These are phyloP conservation scores for Zygotorulaspora danielsina DNA, from an alignment of 805 yeast species.

Conservation along the genomic window DNA sequence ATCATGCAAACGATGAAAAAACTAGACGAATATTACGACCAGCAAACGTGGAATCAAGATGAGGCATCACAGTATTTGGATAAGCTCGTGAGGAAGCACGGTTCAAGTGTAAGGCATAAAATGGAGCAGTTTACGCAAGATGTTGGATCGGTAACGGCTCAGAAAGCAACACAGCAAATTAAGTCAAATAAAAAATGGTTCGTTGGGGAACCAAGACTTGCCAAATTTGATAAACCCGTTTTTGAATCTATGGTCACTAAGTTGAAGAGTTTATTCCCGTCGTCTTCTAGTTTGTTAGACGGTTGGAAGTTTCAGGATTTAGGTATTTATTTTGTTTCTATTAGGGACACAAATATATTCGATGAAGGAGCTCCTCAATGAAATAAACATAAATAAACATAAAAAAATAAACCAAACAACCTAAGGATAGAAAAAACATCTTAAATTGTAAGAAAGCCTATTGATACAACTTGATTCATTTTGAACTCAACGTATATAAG, in stretches of 20 bases:
- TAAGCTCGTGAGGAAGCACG: conserved; percentile 9
- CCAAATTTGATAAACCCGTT: conserved; percentile 7
- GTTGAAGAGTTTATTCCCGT: conserved; percentile 6
- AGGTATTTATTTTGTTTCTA: conserved; percentile 10
- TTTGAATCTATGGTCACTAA: conserved; percentile 5
- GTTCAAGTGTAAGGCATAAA: conserved; percentile 7
- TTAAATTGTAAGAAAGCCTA: neutral
- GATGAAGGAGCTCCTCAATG: conserved; percentile 7
- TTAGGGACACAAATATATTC: conserved; percentile 12
- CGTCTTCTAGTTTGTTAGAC: conserved; percentile 3
- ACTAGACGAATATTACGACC: neutral
- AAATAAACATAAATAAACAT: conserved; percentile 2
- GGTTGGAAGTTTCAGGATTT: conserved; percentile 6
- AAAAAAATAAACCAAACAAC: no score
- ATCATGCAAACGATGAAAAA: neutral
- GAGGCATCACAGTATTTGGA: conserved; percentile 6
- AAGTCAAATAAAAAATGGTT: conserved; percentile 6
- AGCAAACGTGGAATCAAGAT: conserved; percentile 5
- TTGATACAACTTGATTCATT: no score
- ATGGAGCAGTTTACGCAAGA: conserved; percentile 1
- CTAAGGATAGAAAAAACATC: neutral
- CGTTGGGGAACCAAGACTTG: conserved; percentile 10
- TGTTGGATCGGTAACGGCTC: neutral
- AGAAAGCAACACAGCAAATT: neutral
- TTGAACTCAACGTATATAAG: no score